Evolutionary conservation across 768 basidiomycete genomes (phyloP), one percentile per base, ranked within the genome.

Genomic region (Suillus subaureus): DNA sequence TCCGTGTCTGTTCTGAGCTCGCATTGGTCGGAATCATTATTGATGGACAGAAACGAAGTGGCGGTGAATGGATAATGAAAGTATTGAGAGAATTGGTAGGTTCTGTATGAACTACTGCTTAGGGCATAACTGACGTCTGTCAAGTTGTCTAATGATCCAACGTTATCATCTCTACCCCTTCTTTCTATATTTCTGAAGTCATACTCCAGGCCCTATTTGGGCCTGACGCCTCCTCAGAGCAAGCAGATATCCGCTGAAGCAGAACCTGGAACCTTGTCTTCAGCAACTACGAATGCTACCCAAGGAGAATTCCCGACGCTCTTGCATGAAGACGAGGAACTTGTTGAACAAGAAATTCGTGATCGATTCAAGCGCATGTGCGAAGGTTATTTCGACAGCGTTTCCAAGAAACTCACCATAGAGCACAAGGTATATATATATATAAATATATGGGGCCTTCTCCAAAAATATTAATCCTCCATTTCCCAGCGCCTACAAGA

Each of bases 361-460:
- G 93, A 93, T 69, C 87, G 93, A 47, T 94, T 98, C 79, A 92
- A 90, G 78, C 89, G 91, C 67, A 91, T 97, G 89, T 95, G 96
- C 70, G 92, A 95, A 77, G 89, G 89, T 0, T 99, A 98, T 76
- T 97, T 96, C 71, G 94, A 96, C 13, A 91, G 80, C 63, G 94
- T 98, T 1, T 86, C 90, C 71, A 97, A 95, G 81, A 96, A 97
- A 73, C 84, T 98, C 15, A 84, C 94, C 51, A 90, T 93, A 68
- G 95, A 97, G 70, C 96, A 97, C 73, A 91, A 92, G 73, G 95
- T 95, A 58, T 40, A 9, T 57, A n/a, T 23, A 13, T 6, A 49
- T 13, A 47, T 13, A 26, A 26, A 15, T 6, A 18, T 70, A 67
- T 28, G 26, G 83, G 0, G 37, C 52, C 21, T n/a, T 39, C 55